These are phyloP conservation scores for Phialophora verrucosa DNA, from an alignment of 2,329 filamentous ascomycete genomes.

Conservation along the genomic window DNA sequence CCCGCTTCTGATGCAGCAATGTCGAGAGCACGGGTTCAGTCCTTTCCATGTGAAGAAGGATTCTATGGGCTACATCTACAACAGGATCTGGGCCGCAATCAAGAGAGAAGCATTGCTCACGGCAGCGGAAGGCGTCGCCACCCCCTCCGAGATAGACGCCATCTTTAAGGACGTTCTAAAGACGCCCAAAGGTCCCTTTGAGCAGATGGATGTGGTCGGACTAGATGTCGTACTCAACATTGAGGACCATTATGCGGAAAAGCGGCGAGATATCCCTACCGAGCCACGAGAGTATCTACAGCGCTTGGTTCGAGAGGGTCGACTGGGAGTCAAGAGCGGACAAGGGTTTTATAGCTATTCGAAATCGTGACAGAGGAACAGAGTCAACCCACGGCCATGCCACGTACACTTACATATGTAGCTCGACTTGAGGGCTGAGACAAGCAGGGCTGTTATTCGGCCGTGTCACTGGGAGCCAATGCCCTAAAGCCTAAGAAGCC, in stretches of 20 bases:
- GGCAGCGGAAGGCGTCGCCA: slow-evolving; percentile 46
- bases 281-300: slow-evolving; percentile 45
- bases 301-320: slow-evolving; percentile 43
- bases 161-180: slow-evolving; percentile 49
- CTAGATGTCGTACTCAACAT: slow-evolving; percentile 50
- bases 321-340: slow-evolving; percentile 45
- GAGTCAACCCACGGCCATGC: no score
- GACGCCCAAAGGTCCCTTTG: slow-evolving; percentile 47
- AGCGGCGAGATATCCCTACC: slow-evolving; percentile 41
- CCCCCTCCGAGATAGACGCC: slow-evolving; percentile 47
- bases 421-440: no score
- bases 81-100: slow-evolving; percentile 50
- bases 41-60: slow-evolving; percentile 47
- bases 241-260: slow-evolving; percentile 49
- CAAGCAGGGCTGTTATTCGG: neutral
- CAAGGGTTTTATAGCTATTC: slow-evolving; percentile 46
- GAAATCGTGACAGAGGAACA: neutral
- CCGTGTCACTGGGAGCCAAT: neutral
- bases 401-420: neutral
- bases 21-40: slow-evolving; percentile 45
- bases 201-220: slow-evolving; percentile 51
- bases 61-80: slow-evolving; percentile 51
- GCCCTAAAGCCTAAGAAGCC: neutral
- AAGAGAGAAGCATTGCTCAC: slow-evolving; percentile 50
- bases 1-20: slow-evolving; percentile 42